phyloP scores from a whole-genome alignment of 495 filamentous ascomycete species.

The Penicillium flavigenum region DNA sequence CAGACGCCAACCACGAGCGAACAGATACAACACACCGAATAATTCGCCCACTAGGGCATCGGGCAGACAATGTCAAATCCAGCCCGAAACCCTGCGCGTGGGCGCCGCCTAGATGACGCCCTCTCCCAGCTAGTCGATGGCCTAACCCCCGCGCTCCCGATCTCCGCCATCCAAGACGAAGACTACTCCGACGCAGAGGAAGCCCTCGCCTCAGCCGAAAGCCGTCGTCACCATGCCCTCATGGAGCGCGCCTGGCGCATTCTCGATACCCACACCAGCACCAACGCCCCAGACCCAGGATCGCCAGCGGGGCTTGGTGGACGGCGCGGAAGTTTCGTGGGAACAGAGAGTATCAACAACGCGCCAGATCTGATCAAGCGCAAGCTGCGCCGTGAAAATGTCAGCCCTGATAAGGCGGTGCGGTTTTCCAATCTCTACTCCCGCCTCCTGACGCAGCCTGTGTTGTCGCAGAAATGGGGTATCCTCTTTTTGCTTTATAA shows the following conservation, averaged over 20 bases:
- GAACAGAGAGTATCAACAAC: constrained; percentile 70
- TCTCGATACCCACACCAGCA: constrained; percentile 32
- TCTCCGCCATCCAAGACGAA: constrained; percentile 35
- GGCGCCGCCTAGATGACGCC: constrained; percentile 55
- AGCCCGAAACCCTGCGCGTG: constrained; percentile 35
- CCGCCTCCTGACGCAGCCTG: constrained; percentile 80
- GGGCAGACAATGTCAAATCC: constrained; percentile 35
- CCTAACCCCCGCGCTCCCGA: constrained; percentile 42
- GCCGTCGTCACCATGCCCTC: constrained; percentile 40
- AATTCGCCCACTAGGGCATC: constrained; percentile 13
- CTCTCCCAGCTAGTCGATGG: constrained; percentile 55
- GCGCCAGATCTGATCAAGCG: constrained; percentile 88
- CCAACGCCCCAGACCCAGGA: constrained; percentile 29
- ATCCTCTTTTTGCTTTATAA: constrained; percentile 88
- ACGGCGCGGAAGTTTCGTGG: constrained; percentile 38
- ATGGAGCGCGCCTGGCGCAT: constrained; percentile 49
- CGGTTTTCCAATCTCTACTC: constrained; percentile 87
- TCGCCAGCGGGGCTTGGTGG: constrained; percentile 28
- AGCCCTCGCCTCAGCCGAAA: constrained; percentile 43
- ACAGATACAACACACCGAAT: not conserved
- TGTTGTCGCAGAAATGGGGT: constrained; percentile 93
- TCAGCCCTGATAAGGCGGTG: constrained; percentile 78
- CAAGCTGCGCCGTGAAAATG: constrained; percentile 70
- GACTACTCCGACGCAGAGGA: constrained; percentile 46
- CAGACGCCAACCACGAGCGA: not conserved